A percentile compares a stretch with the other conserved stretches of the same genome.
Evolutionary conservation across 352 stramenopile species (phyloP).

Genomic region (Globisporangium nodosum): DNA sequence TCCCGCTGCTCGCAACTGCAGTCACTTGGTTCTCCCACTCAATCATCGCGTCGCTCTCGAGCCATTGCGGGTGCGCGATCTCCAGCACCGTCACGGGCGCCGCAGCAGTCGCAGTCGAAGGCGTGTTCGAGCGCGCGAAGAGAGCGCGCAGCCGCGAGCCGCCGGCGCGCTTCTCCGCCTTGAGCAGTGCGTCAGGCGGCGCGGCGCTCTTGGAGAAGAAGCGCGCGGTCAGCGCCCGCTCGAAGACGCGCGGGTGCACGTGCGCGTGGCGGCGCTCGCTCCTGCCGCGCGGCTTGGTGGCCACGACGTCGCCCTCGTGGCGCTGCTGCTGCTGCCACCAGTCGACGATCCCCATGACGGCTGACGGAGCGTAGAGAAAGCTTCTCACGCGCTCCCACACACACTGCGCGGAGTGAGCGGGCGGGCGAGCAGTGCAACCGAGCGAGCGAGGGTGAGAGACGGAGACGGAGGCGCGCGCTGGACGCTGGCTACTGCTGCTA

Average conservation of each 20-base stretch:
- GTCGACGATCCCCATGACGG: slow-evolving; percentile 11
- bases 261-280: slow-evolving; percentile 7
- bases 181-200: neutral
- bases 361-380: neutral
- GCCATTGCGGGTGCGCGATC: slow-evolving; percentile 23
- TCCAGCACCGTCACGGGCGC: neutral
- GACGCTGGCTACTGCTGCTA: neutral
- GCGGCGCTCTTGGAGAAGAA: slow-evolving; percentile 3
- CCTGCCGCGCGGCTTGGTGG: slow-evolving; percentile 7
- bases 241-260: slow-evolving; percentile 5
- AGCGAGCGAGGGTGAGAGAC: neutral
- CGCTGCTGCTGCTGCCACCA: slow-evolving; percentile 13
- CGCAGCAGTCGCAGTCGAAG: neutral
- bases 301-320: neutral
- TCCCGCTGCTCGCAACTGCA: slow-evolving; percentile 22
- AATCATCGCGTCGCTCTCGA: slow-evolving; percentile 34
- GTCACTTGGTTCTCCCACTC: slow-evolving; percentile 41
- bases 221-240: slow-evolving; percentile 9
- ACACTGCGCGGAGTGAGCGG: neutral
- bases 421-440: neutral
- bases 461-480: neutral
- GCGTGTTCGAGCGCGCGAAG: slow-evolving; percentile 5
- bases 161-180: neutral
- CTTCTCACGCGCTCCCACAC: neutral
- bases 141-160: slow-evolving; percentile 8